phyloP scores from a whole-genome alignment of 2,329 filamentous ascomycete species.

The Nothophaeocryptopus gaeumannii region DNA sequence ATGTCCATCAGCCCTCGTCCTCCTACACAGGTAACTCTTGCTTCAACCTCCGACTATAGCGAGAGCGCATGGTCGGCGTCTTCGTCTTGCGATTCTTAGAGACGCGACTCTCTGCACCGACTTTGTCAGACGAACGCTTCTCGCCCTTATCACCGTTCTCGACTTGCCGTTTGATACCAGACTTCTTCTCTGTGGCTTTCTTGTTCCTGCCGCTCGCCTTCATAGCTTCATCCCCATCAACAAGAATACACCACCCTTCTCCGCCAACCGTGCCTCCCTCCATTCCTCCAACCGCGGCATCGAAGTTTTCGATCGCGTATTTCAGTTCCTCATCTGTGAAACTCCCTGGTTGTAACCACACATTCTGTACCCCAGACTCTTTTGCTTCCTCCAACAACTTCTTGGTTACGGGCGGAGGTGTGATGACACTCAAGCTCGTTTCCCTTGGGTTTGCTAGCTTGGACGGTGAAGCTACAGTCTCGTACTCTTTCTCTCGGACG shows the following conservation, averaged over 20 bases:
- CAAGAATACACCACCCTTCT: conserved; percentile 84
- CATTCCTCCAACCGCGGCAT: conserved; percentile 65
- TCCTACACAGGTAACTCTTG: too few relatives aligned
- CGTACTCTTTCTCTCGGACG: conserved; percentile 58
- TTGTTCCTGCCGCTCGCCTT: conserved; percentile 27
- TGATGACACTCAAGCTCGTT: conserved; percentile 82
- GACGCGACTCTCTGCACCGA: conserved; percentile 14
- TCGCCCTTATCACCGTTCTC: background rate
- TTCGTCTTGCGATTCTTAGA: conserved; percentile 1
- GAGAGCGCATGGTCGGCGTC: too few relatives aligned
- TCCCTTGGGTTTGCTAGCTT: conserved; percentile 63
- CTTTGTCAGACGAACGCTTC: conserved; percentile 3
- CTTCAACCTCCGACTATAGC: too few relatives aligned
- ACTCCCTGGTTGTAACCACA: conserved; percentile 89
- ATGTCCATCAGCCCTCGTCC: too few relatives aligned
- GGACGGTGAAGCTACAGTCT: conserved; percentile 64
- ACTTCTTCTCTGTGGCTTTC: background rate
- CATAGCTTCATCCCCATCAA: conserved; percentile 71
- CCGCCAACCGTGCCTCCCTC: conserved; percentile 63
- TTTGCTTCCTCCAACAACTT: conserved; percentile 74
- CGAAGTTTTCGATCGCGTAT: conserved; percentile 67
- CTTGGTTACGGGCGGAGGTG: conserved; percentile 74
- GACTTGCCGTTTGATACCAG: conserved; percentile 9
- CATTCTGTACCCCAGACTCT: conserved; percentile 65
- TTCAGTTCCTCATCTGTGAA: conserved; percentile 73